Evolutionary conservation across 2,329 filamentous ascomycete genomes (phyloP), one percentile per base, ranked within the genome.

Genomic region (Leptographium flavum): DNA sequence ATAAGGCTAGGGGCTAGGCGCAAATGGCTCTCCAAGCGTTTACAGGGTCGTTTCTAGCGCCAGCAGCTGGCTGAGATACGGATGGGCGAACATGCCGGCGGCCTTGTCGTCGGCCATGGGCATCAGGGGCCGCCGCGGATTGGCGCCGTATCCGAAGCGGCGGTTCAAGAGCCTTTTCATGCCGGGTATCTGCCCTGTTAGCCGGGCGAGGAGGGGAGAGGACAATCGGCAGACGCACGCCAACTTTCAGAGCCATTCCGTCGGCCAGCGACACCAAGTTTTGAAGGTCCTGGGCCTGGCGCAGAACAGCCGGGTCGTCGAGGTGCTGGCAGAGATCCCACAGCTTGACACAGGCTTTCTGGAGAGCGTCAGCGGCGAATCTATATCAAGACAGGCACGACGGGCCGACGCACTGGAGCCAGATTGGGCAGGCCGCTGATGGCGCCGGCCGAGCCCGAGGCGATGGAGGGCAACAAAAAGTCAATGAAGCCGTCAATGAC

Each of bases 401-500:
- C 5, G n/a, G 4, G 9, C 3, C 49, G 52, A 22, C 45, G 33
- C 42, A 44, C 50, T 45, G 49, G 49, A 6, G 49, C 49, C 14
- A 50, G 6, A 17, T 48, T 50, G 11, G 49, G 38, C 5, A 52
- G 41, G 3, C 45, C 45, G 28, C 43, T 49, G 27, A 52, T 49
- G 36, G 49, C 50, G 14, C 49, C 50, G 0, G 43, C 50, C 1
- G 48, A 28, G 5, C 55, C 55, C 11, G 45, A 46, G 1, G 52
- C 38, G 8, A 58, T 48, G 7, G 53, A 55, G 4, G 56, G 56
- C n/a, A 56, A 43, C 19, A 58, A 42, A 39, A 57, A 52, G 42
- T 57, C 56, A 22, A 56, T 56, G 47, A 56, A 56, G 11, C 56
- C 56, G 39, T 51, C 55, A 38, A 58, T 53, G 11, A 52, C 49